Conservation (phyloP, 176 grass and related monocot genomes). For the Bothriochloa decipiens region DNA sequence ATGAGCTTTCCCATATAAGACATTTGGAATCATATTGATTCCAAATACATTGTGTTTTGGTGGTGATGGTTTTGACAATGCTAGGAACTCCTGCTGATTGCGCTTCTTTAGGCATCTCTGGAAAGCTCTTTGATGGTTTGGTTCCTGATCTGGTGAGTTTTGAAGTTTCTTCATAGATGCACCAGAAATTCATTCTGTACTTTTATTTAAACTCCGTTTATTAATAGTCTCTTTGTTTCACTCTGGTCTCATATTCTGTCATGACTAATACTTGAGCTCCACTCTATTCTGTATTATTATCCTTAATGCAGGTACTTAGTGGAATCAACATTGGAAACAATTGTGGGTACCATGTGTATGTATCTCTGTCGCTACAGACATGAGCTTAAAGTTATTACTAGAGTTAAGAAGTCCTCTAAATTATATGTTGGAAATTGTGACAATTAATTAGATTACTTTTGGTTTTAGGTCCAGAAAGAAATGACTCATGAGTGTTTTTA, state of each 20-base stretch:
- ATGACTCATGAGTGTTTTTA: slow-evolving; percentile 35
- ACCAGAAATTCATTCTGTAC: neutral
- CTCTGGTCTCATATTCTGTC: neutral
- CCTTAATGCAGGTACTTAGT: slow-evolving; percentile 81
- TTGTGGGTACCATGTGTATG: slow-evolving; percentile 87
- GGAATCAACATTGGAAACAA: slow-evolving; percentile 91
- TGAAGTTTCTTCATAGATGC: slow-evolving; percentile 21
- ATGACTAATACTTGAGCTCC: neutral
- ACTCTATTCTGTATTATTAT: slow-evolving; percentile 25
- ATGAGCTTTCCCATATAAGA: neutral
- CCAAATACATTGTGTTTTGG: neutral
- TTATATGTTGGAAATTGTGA: slow-evolving; percentile 23
- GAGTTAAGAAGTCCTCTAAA: neutral
- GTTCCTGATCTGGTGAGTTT: slow-evolving; percentile 83
- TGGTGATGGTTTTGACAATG: slow-evolving; percentile 35
- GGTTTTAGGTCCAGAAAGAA: neutral
- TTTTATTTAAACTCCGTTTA: slow-evolving; percentile 21
- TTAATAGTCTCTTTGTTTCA: neutral
- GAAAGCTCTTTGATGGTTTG: slow-evolving; percentile 86
- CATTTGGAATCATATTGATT: neutral
- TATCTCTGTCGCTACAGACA: slow-evolving; percentile 33
- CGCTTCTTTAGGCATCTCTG: slow-evolving; percentile 90
- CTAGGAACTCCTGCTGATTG: slow-evolving; percentile 93
- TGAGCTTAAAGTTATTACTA: slow-evolving; percentile 18
- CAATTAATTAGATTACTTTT: slow-evolving; percentile 9